Base-by-base conservation (phyloP, 176 grass and related monocot species). In the Areca catechu region DNA sequence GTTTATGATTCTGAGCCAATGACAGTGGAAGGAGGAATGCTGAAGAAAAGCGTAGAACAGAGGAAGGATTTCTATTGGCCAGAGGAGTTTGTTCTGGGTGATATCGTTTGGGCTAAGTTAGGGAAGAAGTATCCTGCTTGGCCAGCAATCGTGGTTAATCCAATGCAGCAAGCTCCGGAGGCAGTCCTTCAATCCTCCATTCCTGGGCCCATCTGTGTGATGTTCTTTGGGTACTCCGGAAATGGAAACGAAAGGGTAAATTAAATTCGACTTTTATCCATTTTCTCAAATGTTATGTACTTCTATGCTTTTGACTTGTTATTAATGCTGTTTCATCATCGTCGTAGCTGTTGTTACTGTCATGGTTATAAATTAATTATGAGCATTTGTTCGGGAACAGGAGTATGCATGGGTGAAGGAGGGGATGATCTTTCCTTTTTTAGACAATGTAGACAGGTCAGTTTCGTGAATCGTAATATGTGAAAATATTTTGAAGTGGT, bases 31-130 rank as follows among this genome's bases (percentile, higher is more conserved):
- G 14, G 18, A 63, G 16, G 68, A 51, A 50, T 62, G 24, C 50
- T 27, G 22, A 54, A 71, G n/a, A 57, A 82, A 5, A 51, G 58
- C 25, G 60, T 69, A 14, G 48, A 68, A 15, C 54, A 57, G 1
- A 56, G 71, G 43, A 74, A 88, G 22, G 9, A 52, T 9, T 63
- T 60, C 34, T 22, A 65, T 21, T 60, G 71, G 37, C 50, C 24
- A 5, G 54, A 64, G 19, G 69, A 78, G n/a, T 88, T 97, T 72
- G 63, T 61, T 20, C 85, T 71, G 60, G 92, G 83, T 7, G 83
- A 97, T 82, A 74, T 97, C 43, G 80, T 97, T 53, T 97, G 92
- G 92, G 92, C 75, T 75, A 90, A 67, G 65, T 68, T 87, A 6
- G 80, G 83, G 52, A 97, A 89, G 76, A 69, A 80, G 64, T 86